A percentile compares a stretch with the other conserved stretches of the same genome.
phyloP scores from a whole-genome alignment of 306 rosid species.

The Rubus parviflorus region DNA sequence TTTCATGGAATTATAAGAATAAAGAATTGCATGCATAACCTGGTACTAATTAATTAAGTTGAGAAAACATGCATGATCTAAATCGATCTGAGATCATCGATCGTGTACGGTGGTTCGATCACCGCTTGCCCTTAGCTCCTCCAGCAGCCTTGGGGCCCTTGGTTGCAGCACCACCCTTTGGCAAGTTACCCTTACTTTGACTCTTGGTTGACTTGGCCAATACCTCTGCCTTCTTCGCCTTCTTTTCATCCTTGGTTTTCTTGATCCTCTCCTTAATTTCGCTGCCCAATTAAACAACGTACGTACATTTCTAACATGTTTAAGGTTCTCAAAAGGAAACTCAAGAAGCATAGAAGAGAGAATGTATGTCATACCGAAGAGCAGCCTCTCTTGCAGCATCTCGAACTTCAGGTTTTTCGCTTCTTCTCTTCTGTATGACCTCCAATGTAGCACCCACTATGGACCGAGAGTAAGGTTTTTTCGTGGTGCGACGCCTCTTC shows the following conservation, averaged over 20 bases:
- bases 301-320: too few species aligned
- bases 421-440: constrained; percentile 12
- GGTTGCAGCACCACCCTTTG: constrained; percentile 5
- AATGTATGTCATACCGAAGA: neutral
- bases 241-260: constrained; percentile 23
- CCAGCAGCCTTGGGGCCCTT: constrained; percentile 3
- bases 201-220: constrained; percentile 1
- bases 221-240: constrained; percentile 15
- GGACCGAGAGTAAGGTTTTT: constrained; percentile 24
- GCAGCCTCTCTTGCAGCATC: constrained; percentile 10
- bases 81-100: neutral
- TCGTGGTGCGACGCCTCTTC: neutral
- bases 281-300: neutral
- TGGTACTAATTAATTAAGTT: neutral
- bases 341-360: neutral
- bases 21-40: neutral
- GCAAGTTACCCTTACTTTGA: constrained; percentile 6
- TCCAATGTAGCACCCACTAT: constrained; percentile 16
- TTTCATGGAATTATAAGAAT: neutral
- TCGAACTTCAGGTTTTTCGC: constrained; percentile 6
- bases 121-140: constrained; percentile 5
- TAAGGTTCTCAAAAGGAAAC: neutral
- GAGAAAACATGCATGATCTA: neutral
- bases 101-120: neutral
- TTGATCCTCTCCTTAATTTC: constrained; percentile 17